These are phyloP conservation scores for Somion occarium DNA, from an alignment of 1,284 basidiomycete genomes.

Conservation along the genomic window DNA sequence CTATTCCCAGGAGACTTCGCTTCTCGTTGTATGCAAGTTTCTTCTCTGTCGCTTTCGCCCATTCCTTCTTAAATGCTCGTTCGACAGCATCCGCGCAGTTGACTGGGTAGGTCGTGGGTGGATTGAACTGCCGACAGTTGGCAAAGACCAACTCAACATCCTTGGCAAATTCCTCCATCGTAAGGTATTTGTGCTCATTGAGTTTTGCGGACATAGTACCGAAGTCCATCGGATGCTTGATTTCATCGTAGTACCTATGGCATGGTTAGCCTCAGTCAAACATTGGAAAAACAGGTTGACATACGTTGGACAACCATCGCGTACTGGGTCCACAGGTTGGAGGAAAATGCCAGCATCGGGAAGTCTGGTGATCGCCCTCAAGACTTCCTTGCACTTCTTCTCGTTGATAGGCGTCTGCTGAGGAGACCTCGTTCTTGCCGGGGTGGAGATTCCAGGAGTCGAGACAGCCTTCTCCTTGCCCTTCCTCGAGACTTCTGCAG, in stretches of 20 bases:
- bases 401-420: slow-evolving; percentile 56
- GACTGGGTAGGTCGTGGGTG: slow-evolving; percentile 71
- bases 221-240: slow-evolving; percentile 93
- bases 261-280: background rate
- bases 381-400: slow-evolving; percentile 75
- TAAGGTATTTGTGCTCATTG: slow-evolving; percentile 60
- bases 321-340: slow-evolving; percentile 81
- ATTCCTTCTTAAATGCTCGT: slow-evolving; percentile 79
- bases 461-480: slow-evolving; percentile 60
- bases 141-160: slow-evolving; percentile 84
- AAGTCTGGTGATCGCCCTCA: slow-evolving; percentile 63
- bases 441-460: slow-evolving; percentile 21
- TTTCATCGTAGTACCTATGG: slow-evolving; percentile 87
- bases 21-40: slow-evolving; percentile 82
- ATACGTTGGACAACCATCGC: slow-evolving; percentile 84
- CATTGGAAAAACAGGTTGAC: background rate
- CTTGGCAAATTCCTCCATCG: slow-evolving; percentile 77
- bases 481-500: slow-evolving; percentile 42
- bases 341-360: slow-evolving; percentile 77
- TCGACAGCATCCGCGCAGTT: slow-evolving; percentile 74
- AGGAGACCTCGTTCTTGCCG: slow-evolving; percentile 39
- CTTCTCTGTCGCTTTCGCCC: slow-evolving; percentile 73
- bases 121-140: slow-evolving; percentile 91
- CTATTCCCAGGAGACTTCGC: slow-evolving; percentile 67
- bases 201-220: slow-evolving; percentile 79